Evolutionary conservation across 2,329 filamentous ascomycete species (phyloP).

Genomic region (Colletotrichum zoysiae): DNA sequence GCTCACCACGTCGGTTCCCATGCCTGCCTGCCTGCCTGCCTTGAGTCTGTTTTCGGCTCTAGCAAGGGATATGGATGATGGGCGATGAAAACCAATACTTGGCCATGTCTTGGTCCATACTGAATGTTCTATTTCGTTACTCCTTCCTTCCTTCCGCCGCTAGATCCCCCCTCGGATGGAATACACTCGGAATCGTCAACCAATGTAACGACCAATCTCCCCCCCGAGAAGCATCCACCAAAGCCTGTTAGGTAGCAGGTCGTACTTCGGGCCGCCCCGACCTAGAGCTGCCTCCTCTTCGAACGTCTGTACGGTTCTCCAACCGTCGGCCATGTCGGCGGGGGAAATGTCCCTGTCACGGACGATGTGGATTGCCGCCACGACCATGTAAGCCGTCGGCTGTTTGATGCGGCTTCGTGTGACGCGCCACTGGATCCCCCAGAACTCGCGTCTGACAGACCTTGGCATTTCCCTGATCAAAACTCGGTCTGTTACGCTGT

Average conservation of each 20-base stretch:
- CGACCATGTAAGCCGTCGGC: neutral
- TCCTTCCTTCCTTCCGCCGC: neutral
- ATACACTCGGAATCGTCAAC: neutral
- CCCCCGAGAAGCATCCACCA: neutral
- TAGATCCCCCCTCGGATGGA: neutral
- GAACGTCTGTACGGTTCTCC: neutral
- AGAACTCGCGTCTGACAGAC: neutral
- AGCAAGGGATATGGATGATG: too few relatives aligned
- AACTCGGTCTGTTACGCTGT: neutral
- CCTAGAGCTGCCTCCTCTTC: neutral
- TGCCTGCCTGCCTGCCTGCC: too few relatives aligned
- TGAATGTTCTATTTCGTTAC: neutral
- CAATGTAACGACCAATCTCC: neutral
- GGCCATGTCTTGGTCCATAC: neutral
- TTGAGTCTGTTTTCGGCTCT: too few relatives aligned
- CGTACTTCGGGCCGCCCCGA: neutral
- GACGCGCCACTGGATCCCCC: neutral
- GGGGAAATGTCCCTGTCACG: neutral
- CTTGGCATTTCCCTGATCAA: neutral
- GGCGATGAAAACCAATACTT: too few relatives aligned
- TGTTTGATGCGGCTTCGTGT: neutral
- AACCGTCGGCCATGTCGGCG: neutral
- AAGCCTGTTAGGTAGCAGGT: neutral
- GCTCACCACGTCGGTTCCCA: too few relatives aligned
- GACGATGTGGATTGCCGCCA: neutral